phyloP scores from a whole-genome alignment of 805 yeast genomes.

The Yarrowia deformans region DNA sequence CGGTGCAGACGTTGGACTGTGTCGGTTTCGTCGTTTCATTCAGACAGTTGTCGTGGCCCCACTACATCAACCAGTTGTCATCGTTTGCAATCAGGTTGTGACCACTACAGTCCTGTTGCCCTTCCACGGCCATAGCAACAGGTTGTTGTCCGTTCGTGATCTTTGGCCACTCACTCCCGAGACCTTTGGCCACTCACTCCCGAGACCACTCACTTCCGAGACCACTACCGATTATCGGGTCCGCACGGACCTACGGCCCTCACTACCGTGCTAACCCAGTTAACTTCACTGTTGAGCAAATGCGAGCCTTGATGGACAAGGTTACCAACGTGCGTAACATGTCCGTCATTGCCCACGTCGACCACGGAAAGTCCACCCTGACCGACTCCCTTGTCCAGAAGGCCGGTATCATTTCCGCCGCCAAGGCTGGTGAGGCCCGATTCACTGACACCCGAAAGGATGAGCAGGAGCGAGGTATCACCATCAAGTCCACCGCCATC shows the following conservation, averaged over 20 bases:
- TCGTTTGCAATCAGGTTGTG: too few relatives aligned
- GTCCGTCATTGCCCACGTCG: slow-evolving; percentile 99
- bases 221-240: too few relatives aligned
- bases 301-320: slow-evolving; percentile 99
- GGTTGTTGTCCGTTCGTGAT: too few relatives aligned
- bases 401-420: slow-evolving; percentile 99
- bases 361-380: slow-evolving; percentile 99
- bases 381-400: slow-evolving; percentile 99
- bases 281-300: slow-evolving; percentile 62
- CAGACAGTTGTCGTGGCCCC: too few relatives aligned
- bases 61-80: too few relatives aligned
- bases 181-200: background rate
- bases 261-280: slow-evolving; percentile 37
- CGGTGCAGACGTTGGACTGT: background rate
- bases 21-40: background rate
- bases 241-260: too few relatives aligned
- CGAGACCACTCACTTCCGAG: background rate
- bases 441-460: slow-evolving; percentile 99
- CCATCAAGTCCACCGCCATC: slow-evolving; percentile 98
- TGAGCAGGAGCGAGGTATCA: slow-evolving; percentile 99
- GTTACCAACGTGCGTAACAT: slow-evolving; percentile 99
- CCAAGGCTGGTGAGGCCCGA: slow-evolving; percentile 99
- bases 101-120: too few relatives aligned
- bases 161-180: background rate
- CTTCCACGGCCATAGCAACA: too few relatives aligned